Conservation (phyloP, 768 basidiomycete genomes). For the Boletus barrowsii region DNA sequence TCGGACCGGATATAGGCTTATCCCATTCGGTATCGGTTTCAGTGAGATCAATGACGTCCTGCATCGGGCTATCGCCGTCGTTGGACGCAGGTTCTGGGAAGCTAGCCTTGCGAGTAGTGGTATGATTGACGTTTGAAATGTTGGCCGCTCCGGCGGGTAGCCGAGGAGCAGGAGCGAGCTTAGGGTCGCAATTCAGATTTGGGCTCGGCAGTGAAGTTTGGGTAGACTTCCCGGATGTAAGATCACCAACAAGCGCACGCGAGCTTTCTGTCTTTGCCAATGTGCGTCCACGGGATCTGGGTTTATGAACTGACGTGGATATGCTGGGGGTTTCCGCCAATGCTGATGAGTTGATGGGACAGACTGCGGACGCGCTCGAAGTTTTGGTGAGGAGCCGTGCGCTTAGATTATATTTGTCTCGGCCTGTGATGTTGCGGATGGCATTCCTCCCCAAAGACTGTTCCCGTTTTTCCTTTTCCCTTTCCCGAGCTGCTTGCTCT, state of each 20-base stretch:
- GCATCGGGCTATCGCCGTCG: conserved; percentile 14
- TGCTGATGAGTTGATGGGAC: neutral
- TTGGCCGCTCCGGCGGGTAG: neutral
- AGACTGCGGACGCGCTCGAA: conserved; percentile 14
- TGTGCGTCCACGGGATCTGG: neutral
- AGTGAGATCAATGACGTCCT: conserved; percentile 19
- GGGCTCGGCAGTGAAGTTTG: conserved; percentile 9
- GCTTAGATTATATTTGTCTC: neutral
- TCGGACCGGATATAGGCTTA: neutral
- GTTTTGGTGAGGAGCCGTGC: conserved; percentile 15
- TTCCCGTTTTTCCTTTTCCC: conserved; percentile 7
- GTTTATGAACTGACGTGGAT: neutral
- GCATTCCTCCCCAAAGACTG: neutral
- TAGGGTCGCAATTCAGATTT: conserved; percentile 10
- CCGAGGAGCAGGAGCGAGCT: conserved; percentile 1
- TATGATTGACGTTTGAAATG: neutral
- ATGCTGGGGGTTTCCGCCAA: neutral
- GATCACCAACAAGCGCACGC: neutral
- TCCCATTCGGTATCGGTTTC: conserved; percentile 21
- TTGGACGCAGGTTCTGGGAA: neutral
- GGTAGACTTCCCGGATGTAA: conserved; percentile 13
- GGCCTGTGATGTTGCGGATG: neutral
- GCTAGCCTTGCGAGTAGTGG: neutral
- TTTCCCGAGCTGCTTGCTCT: conserved; percentile 14
- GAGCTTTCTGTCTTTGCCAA: conserved; percentile 8